Conservation (phyloP, 192 early-diverging fungal species). For the Mortierella hygrophila region DNA sequence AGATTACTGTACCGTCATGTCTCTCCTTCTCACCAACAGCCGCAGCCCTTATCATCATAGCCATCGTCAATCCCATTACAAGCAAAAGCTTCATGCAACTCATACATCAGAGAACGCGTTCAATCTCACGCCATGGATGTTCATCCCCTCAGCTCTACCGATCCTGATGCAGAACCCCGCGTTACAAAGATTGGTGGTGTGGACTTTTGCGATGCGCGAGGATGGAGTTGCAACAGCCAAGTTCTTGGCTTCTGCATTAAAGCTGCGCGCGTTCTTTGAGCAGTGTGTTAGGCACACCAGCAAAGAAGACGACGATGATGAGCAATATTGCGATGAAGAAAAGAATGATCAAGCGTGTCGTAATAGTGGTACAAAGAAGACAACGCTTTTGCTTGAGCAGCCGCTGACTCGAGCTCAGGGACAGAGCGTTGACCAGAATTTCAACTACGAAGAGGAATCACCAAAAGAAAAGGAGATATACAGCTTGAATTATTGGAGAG, state of each 20-base stretch:
- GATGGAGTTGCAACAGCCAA: neutral
- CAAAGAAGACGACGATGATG: neutral
- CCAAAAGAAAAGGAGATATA: neutral
- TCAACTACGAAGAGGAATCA: neutral
- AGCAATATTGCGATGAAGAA: neutral
- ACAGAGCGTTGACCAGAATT: neutral
- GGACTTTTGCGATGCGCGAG: neutral
- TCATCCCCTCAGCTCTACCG: neutral
- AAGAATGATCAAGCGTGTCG: neutral
- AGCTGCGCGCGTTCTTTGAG: neutral
- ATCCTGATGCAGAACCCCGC: neutral
- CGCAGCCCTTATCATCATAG: neutral
- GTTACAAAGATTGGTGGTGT: neutral
- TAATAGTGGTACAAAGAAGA: neutral
- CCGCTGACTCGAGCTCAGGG: neutral
- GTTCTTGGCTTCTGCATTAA: neutral
- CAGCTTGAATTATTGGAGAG: neutral
- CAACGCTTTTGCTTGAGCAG: neutral
- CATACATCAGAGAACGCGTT: too few species aligned
- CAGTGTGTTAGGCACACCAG: neutral
- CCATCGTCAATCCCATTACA: too few species aligned
- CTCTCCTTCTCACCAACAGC: neutral
- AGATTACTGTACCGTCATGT: neutral
- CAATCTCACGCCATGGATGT: neutral
- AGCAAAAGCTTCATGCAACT: too few species aligned